Evolutionary conservation across 306 rosid species (phyloP), one percentile per base, ranked within the genome.

Genomic region (Lablab purpureus): DNA sequence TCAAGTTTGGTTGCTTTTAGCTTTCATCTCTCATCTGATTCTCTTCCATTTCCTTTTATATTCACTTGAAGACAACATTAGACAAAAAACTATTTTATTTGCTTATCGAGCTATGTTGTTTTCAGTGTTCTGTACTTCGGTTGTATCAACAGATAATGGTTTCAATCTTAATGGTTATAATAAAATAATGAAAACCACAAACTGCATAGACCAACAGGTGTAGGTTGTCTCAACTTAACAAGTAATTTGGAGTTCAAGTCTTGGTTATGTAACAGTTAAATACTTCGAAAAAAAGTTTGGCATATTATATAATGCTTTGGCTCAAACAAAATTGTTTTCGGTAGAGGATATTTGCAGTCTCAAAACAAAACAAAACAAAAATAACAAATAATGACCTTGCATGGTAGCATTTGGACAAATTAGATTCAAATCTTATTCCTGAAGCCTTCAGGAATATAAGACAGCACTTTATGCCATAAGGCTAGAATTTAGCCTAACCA

Each of bases 361-460:
- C 7, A 23, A 58, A 14, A 43, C 49, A 43, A 40, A 36, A 40
- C 45, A 27, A 59, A 22, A 82, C 4, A 22, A 82, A 76, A 81
- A 79, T 84, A 81, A 76, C 67, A 78, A 58, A 17, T 50, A 64
- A 73, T 71, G 60, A 79, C 62, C 5, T 41, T 84, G 87, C 36
- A 73, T 71, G 70, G 82, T 50, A 49, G 83, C 76, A 83, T 81
- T 67, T 81, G 15, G 78, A 84, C 86, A 85, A 72, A 63, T 69
- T 51, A 60, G 87, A 83, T 85, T 81, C 91, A 90, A 81, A 82
- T 80, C 91, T 86, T 89, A 58, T 34, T 67, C 73, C 54, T 59
- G 28, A 92, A 87, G 92, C 83, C 83, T 85, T 62, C 15, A 59
- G 72, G 89, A 87, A 85, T 82, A 80, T 82, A 10, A 78, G 54